These are phyloP conservation scores for Ophiobolus disseminans DNA, from an alignment of 2,329 filamentous ascomycete species.

Conservation along the genomic window DNA sequence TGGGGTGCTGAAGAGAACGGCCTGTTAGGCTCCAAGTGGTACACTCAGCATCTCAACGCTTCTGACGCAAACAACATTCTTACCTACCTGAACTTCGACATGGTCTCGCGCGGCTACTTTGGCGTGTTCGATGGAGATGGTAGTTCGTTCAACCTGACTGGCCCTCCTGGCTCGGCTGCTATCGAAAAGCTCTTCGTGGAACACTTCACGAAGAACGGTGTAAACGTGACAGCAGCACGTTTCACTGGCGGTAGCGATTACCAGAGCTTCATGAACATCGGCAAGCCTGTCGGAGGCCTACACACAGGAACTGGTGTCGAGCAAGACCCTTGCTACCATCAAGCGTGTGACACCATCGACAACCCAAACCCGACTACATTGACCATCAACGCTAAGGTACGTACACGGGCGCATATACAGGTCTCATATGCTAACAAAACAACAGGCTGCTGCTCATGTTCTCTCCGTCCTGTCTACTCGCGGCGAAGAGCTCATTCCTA, in stretches of 20 bases:
- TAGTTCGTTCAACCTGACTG: conserved; percentile 41
- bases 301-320: conserved; percentile 51
- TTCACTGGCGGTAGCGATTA: conserved; percentile 52
- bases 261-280: conserved; percentile 50
- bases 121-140: conserved; percentile 51
- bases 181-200: conserved; percentile 48
- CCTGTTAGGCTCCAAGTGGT: conserved; percentile 49
- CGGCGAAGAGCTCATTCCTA: conserved; percentile 44
- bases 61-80: conserved; percentile 47
- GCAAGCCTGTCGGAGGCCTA: conserved; percentile 50
- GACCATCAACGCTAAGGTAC: conserved; percentile 48
- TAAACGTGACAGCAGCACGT: conserved; percentile 46
- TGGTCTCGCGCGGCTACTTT: conserved; percentile 50
- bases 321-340: conserved; percentile 51
- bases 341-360: conserved; percentile 48
- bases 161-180: conserved; percentile 42
- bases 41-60: conserved; percentile 42
- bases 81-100: conserved; percentile 54
- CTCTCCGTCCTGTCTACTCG: conserved; percentile 41
- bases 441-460: conserved; percentile 45
- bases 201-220: conserved; percentile 43
- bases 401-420: conserved; percentile 11
- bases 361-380: conserved; percentile 49
- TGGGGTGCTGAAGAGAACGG: conserved; percentile 53
- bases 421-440: conserved; percentile 7